phyloP scores from a whole-genome alignment of 768 basidiomycete species.

The Pleurotus tuoliensis region DNA sequence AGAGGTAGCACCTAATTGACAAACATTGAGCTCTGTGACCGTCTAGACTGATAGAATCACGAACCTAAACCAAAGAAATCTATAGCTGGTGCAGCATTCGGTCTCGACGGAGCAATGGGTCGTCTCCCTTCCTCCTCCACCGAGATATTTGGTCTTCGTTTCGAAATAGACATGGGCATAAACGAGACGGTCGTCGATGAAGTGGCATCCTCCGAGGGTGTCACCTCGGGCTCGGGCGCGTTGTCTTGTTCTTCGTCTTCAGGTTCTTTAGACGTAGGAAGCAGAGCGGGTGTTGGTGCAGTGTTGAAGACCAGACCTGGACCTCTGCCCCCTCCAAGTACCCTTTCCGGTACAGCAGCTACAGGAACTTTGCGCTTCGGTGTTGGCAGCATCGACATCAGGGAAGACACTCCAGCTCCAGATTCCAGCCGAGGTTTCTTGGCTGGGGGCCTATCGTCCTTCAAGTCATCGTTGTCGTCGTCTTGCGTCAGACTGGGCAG shows the following conservation, averaged over 20 bases:
- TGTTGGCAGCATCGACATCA: slow-evolving; percentile 72
- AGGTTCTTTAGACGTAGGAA: slow-evolving; percentile 20
- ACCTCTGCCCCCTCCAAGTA: slow-evolving; percentile 62
- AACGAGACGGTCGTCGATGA: slow-evolving; percentile 33
- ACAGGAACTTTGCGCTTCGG: slow-evolving; percentile 56
- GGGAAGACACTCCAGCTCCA: slow-evolving; percentile 59
- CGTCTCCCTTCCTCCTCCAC: slow-evolving; percentile 41
- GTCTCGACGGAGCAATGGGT: slow-evolving; percentile 4
- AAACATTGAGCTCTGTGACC: slow-evolving; percentile 6
- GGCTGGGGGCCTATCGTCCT: slow-evolving; percentile 43
- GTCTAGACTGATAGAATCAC: slow-evolving; percentile 12
- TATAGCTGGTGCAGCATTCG: slow-evolving; percentile 29
- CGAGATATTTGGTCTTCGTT: slow-evolving; percentile 57
- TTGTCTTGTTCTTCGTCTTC: slow-evolving; percentile 18
- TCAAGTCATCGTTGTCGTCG: slow-evolving; percentile 32
- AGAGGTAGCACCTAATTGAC: slow-evolving; percentile 12
- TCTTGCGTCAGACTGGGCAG: slow-evolving; percentile 30
- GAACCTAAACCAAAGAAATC: slow-evolving; percentile 72
- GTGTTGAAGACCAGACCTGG: slow-evolving; percentile 60
- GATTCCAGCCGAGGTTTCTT: slow-evolving; percentile 54
- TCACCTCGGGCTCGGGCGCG: not conserved
- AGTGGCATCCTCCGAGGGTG: not conserved
- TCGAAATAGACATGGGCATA: slow-evolving; percentile 54
- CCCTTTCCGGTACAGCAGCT: slow-evolving; percentile 40
- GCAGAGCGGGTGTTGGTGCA: slow-evolving; percentile 13